phyloP scores from a whole-genome alignment of 2,329 filamentous ascomycete genomes.

The Aschersonia sp. region DNA sequence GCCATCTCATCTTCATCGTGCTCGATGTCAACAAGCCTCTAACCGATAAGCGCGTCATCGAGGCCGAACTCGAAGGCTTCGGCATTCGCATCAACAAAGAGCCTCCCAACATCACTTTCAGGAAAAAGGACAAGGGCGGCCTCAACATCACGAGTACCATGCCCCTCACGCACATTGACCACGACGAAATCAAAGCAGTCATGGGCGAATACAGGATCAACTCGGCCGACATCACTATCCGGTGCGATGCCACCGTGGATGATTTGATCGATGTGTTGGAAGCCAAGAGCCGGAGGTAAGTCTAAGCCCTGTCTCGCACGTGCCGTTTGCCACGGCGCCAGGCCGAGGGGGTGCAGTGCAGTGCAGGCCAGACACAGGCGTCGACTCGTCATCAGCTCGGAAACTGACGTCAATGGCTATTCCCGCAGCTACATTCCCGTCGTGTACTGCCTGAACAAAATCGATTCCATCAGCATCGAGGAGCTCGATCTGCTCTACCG shows the following conservation, averaged over 20 bases:
- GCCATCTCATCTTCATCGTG: slow-evolving; percentile 96
- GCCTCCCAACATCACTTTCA: slow-evolving; percentile 97
- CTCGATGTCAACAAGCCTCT: slow-evolving; percentile 97
- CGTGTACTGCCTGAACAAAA: slow-evolving; percentile 98
- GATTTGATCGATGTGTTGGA: slow-evolving; percentile 94
- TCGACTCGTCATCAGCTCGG: too few relatives aligned
- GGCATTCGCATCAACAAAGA: slow-evolving; percentile 95
- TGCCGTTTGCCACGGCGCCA: background rate
- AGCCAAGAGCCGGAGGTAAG: slow-evolving; percentile 60
- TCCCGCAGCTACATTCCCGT: slow-evolving; percentile 79
- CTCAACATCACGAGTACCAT: slow-evolving; percentile 93
- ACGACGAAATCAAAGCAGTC: slow-evolving; percentile 94
- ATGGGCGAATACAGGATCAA: slow-evolving; percentile 96
- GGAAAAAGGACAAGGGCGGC: slow-evolving; percentile 97
- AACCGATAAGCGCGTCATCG: slow-evolving; percentile 92
- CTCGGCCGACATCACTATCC: slow-evolving; percentile 92
- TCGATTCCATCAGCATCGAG: slow-evolving; percentile 94
- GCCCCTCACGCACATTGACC: slow-evolving; percentile 79
- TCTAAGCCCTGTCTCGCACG: background rate
- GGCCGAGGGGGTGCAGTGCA: background rate
- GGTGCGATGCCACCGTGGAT: slow-evolving; percentile 93
- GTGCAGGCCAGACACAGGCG: too few relatives aligned
- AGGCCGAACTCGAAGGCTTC: slow-evolving; percentile 89
- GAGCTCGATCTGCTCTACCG: slow-evolving; percentile 92
- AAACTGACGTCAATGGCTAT: too few relatives aligned